phyloP scores from a whole-genome alignment of 169 alveolate genomes.

The Eimeria necatrix region DNA sequence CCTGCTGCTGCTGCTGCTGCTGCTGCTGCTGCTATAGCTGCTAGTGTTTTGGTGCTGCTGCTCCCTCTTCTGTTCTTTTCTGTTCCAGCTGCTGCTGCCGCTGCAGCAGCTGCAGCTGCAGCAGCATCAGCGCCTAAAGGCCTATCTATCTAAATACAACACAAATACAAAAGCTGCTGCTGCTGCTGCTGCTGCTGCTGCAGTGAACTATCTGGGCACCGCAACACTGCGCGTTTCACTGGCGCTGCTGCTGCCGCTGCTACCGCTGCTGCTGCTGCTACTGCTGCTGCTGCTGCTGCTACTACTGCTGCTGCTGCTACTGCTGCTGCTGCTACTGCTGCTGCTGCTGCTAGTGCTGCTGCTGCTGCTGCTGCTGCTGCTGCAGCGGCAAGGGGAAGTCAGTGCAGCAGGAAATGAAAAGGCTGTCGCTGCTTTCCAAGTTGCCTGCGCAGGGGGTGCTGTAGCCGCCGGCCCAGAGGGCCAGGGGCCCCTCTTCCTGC shows the following conservation, averaged over 20 bases:
- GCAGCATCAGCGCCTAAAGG: no score
- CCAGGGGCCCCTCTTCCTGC: conserved; percentile 2
- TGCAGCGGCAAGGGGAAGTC: background rate
- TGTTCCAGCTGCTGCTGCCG: no score
- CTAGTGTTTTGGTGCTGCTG: background rate
- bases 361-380: conserved; percentile 8
- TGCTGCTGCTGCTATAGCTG: background rate
- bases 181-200: no score
- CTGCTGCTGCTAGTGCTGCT: background rate
- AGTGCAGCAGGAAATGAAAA: background rate
- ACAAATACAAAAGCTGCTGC: no score
- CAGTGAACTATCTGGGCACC: no score
- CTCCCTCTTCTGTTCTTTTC: background rate
- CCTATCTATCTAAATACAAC: no score
- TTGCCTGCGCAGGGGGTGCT: conserved; percentile 7
- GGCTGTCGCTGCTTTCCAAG: conserved; percentile 5
- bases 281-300: background rate
- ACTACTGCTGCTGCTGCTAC: background rate
- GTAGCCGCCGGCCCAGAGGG: conserved; percentile 29
- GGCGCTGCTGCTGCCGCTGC: background rate
- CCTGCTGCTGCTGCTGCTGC: background rate
- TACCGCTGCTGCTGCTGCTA: background rate
- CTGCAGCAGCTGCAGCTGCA: no score
- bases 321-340: background rate
- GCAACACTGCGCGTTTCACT: no score